Base-by-base conservation (phyloP, 805 yeast species). In the Hyphopichia homilentoma region DNA sequence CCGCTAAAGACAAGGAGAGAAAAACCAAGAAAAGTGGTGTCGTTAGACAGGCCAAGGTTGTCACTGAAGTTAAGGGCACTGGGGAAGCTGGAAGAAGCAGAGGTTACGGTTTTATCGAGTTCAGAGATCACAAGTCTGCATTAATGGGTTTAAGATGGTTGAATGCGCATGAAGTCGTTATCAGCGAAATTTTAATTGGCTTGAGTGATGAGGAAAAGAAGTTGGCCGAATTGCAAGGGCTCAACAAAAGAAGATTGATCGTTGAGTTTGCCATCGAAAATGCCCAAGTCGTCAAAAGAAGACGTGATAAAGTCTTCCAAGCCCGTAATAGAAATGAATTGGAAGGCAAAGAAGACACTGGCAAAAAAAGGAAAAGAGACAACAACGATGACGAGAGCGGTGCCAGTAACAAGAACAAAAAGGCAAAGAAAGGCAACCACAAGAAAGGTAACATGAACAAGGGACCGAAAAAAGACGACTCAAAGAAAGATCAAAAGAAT, bases 91-190 rank as follows among this genome's bases (percentile, higher is more conserved):
- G 98, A 35, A 75, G 98, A 59, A 81, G 93, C 52, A 81, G 97
- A 68, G 98, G 98, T 39, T 93, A 90, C 51, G 98, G 98, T 42
- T 90, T 93, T 70, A 61, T 93, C 27, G 97, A 93, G 61, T 88
- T 73, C 59, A 79, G 88, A 60, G 95, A 89, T 59, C 98, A 93
- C 59, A 84, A 83, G 59, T 57, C 81, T 41, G 97, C 98, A 1
- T 71, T 93, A 44, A 89, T 88, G 97, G 97, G 95, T 2, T 74
- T 93, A 35, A 79, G 98, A 68, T 93, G 96, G 96, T 71, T 93
- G 57, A 93, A 93, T 57, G 96, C 95, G 6, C 96, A 90, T 54
- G 81, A 77, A 50, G 95, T 93, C 5, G 64, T 85, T 0, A 59
- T 58, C 21, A 77, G 71, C 7, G 97, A 89, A 57, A 73, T 87